phyloP scores from a whole-genome alignment of 2,329 filamentous ascomycete species.

The Orbilia quercus region DNA sequence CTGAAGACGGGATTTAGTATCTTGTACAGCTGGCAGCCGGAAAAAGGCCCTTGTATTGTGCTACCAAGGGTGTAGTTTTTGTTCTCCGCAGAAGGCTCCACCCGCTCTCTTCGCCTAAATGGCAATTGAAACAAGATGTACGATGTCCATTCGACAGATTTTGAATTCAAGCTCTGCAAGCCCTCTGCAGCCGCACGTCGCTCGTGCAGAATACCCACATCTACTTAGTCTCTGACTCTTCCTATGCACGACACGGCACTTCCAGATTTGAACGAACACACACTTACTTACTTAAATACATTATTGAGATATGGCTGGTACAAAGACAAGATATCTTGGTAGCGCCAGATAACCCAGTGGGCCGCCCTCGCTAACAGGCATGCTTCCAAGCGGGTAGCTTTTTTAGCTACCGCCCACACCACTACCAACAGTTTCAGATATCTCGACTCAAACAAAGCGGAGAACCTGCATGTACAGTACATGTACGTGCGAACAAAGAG shows the following conservation, averaged over 20 bases:
- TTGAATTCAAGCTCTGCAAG: constrained; percentile 45
- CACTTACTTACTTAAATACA: too few species aligned
- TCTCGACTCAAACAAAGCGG: constrained; percentile 53
- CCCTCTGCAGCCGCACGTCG: constrained; percentile 47
- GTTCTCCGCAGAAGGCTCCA: constrained; percentile 29
- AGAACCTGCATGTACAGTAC: too few species aligned
- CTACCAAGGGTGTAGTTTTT: constrained; percentile 47
- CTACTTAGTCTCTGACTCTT: too few species aligned
- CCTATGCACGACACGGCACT: background rate
- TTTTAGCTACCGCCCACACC: constrained; percentile 30
- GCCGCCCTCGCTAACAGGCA: constrained; percentile 46
- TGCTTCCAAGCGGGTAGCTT: constrained; percentile 50
- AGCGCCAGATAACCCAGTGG: constrained; percentile 28
- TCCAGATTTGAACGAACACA: background rate
- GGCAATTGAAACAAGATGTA: constrained; percentile 40
- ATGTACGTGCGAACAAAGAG: background rate
- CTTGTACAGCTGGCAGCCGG: constrained; percentile 25
- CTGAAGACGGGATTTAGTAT: too few species aligned
- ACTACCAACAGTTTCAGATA: constrained; percentile 55
- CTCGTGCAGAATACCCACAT: constrained; percentile 19
- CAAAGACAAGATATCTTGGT: constrained; percentile 41
- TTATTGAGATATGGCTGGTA: too few species aligned
- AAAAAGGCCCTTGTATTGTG: constrained; percentile 36
- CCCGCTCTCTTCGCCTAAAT: constrained; percentile 43
- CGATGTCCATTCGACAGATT: background rate